A percentile compares a stretch with the other conserved stretches of the same genome.
These are phyloP conservation scores for Hawksworthiomyces lignivorus DNA, from an alignment of 2,329 filamentous ascomycete genomes.

Conservation along the genomic window DNA sequence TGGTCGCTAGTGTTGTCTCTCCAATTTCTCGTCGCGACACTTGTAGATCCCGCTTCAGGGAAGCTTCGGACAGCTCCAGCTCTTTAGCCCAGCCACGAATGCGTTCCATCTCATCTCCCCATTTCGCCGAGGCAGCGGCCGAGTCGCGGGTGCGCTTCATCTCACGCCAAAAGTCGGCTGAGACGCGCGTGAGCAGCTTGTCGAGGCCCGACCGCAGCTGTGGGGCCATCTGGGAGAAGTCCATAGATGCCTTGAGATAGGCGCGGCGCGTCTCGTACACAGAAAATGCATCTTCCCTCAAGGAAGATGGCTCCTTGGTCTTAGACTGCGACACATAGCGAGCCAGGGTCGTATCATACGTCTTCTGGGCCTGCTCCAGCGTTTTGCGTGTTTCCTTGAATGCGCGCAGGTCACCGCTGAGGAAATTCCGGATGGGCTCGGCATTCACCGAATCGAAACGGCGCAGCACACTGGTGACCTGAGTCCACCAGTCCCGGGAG, in stretches of 20 bases:
- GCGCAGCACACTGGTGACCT: conserved; percentile 64
- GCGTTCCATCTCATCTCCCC: conserved; percentile 76
- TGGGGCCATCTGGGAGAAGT: conserved; percentile 82
- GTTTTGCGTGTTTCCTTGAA: conserved; percentile 78
- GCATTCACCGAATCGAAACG: conserved; percentile 69
- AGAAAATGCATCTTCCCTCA: conserved; percentile 92
- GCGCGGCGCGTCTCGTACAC: conserved; percentile 86
- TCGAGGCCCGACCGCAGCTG: conserved; percentile 80
- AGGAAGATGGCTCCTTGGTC: conserved; percentile 82
- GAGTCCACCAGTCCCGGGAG: conserved; percentile 79
- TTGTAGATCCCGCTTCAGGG: conserved; percentile 76
- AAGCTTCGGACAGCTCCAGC: conserved; percentile 81
- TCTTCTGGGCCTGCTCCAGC: conserved; percentile 74
- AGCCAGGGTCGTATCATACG: conserved; percentile 72
- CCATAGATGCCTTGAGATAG: conserved; percentile 87
- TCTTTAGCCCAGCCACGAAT: conserved; percentile 89
- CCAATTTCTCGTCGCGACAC: conserved; percentile 74
- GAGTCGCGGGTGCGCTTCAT: conserved; percentile 66
- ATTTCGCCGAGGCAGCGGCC: conserved; percentile 56
- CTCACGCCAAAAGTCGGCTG: conserved; percentile 81
- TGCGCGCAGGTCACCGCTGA: conserved; percentile 68
- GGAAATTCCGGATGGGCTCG: conserved; percentile 74
- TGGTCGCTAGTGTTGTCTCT: conserved; percentile 60
- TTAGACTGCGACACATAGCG: conserved; percentile 82
- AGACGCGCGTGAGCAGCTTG: conserved; percentile 75